phyloP scores from a whole-genome alignment of 2,329 filamentous ascomycete species.

The Alternaria sp. region DNA sequence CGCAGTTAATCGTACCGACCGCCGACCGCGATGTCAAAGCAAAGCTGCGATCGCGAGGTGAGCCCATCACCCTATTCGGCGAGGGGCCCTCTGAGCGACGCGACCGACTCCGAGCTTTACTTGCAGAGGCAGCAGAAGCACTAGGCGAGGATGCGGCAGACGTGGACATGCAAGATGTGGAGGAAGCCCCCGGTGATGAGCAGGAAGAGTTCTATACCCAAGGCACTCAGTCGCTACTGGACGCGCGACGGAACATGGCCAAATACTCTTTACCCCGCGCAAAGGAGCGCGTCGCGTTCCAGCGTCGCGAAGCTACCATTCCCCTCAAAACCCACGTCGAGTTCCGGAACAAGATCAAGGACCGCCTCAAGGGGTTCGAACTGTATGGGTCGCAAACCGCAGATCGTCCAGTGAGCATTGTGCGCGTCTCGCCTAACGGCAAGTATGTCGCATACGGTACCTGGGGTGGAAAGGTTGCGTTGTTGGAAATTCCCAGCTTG shows the following conservation, averaged over 20 bases:
- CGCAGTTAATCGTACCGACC: slow-evolving; percentile 89
- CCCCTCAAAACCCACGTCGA: slow-evolving; percentile 89
- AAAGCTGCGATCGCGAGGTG: slow-evolving; percentile 74
- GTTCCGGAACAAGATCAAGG: slow-evolving; percentile 87
- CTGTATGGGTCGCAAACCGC: slow-evolving; percentile 92
- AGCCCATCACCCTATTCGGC: slow-evolving; percentile 93
- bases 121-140: slow-evolving; percentile 75
- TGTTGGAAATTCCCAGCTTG: slow-evolving; percentile 83
- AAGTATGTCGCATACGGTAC: slow-evolving; percentile 87
- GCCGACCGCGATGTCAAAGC: slow-evolving; percentile 87
- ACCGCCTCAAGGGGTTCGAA: slow-evolving; percentile 81
- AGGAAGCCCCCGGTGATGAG: slow-evolving; percentile 63
- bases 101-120: slow-evolving; percentile 81
- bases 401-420: slow-evolving; percentile 89
- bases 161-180: slow-evolving; percentile 58
- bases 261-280: slow-evolving; percentile 83
- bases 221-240: slow-evolving; percentile 74
- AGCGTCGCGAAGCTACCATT: slow-evolving; percentile 82
- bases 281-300: slow-evolving; percentile 75
- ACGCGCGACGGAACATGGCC: slow-evolving; percentile 80
- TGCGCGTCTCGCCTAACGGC: slow-evolving; percentile 85
- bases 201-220: slow-evolving; percentile 92
- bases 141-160: slow-evolving; percentile 57
- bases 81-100: slow-evolving; percentile 85
- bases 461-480: slow-evolving; percentile 87